Evolutionary conservation across 2,329 filamentous ascomycete species (phyloP).

Genomic region (Pyricularia sp.): DNA sequence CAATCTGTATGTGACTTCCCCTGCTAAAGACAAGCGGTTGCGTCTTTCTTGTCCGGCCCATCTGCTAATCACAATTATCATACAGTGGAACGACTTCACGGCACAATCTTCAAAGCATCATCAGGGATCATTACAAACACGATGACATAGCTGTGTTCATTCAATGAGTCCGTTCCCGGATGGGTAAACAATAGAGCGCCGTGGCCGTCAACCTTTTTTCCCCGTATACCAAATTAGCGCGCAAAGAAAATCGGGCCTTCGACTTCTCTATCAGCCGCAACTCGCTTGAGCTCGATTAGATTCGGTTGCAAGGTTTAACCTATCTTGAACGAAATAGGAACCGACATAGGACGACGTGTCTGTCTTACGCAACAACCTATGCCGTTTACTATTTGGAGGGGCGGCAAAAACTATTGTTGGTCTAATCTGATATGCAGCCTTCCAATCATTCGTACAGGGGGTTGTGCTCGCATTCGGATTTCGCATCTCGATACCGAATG

Average conservation of each 20-base stretch:
- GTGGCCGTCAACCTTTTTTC: neutral
- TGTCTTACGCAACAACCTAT: neutral
- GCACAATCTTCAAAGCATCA: conserved; percentile 15
- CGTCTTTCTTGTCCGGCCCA: neutral
- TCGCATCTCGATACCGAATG: neutral
- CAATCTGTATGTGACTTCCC: conserved; percentile 49
- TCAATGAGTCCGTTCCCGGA: neutral
- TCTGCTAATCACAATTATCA: neutral
- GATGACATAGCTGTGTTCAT: conserved; percentile 10
- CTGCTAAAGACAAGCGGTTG: neutral
- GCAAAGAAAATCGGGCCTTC: neutral
- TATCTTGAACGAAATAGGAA: neutral
- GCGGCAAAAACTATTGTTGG: neutral
- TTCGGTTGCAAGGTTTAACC: neutral
- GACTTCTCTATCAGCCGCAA: neutral
- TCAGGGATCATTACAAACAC: conserved; percentile 17
- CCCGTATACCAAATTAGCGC: neutral
- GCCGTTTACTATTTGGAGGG: neutral
- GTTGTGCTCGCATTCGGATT: neutral
- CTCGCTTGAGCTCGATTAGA: too few relatives aligned
- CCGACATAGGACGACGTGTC: neutral
- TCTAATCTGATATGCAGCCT: neutral
- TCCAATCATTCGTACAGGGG: neutral
- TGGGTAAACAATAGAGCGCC: neutral
- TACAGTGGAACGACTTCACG: conserved; percentile 19